Base-by-base conservation (phyloP, 805 yeast species). In the Starmerella scarabaei region DNA sequence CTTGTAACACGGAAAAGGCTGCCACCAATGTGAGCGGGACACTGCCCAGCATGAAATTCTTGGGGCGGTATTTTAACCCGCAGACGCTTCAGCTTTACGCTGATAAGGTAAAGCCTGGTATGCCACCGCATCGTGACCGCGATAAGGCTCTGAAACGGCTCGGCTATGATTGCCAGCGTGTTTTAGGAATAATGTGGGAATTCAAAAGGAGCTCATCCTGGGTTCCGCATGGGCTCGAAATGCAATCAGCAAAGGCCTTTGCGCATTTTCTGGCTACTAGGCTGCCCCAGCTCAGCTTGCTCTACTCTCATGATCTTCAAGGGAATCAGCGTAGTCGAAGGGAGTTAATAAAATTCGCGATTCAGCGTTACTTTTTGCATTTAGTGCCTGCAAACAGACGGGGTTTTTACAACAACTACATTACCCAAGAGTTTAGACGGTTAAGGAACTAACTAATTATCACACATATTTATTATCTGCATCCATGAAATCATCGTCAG, bases 31-130 rank as follows among this genome's bases (percentile, higher is more conserved):
- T 32, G 20, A 21, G 5, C 26, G 8, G 18, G 3, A 5, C 5
- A 15, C 3, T 4, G 5, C 16, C 11, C 8, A 15, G 15, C 18
- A 32, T 31, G 40, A 23, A 31, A 12, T 43, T 17, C 24, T 41
- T 43, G 3, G 47, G 47, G 4, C 16, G 30, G 20, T 30, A 30
- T 14, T 23, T 43, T 7, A 26, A 15, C 12, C 28, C 34, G 1
- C 32, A 33, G 14, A 30, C 44, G 5, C 42, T 43, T 2, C 43
- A 43, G 4, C 4, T 43, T 7, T 18, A 9, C 9, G n/a, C n/a
- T 16, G 21, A 18, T 16, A 9, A 6, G 8, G 33, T 30, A 16
- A 21, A 30, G 8, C 9, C 21, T 30, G 20, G 6, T 18, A 9
- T 30, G n/a, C 8, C 21, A 5, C 6, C 9, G 9, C 33, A 21